Evolutionary conservation across 371 early-diverging fungal genomes (phyloP).

Genomic region (Entomophthora muscae): DNA sequence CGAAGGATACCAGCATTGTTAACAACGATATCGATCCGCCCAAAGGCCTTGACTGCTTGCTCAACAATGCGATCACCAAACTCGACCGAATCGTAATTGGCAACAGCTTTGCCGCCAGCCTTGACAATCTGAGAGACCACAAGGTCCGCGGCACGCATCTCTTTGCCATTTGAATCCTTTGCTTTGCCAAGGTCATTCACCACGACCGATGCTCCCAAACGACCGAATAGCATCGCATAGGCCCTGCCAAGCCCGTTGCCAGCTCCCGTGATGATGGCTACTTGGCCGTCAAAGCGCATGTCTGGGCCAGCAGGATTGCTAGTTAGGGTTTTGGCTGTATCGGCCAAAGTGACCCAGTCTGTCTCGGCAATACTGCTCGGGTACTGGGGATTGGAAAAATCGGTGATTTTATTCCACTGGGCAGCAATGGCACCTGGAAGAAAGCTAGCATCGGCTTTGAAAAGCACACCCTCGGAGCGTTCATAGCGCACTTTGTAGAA

Average conservation of each 20-base stretch:
- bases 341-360: conserved; percentile 65
- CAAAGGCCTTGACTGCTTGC: conserved; percentile 88
- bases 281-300: conserved; percentile 66
- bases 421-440: conserved; percentile 63
- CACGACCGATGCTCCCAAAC: conserved; percentile 61
- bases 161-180: conserved; percentile 23
- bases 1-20: conserved; percentile 97
- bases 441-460: conserved; percentile 77
- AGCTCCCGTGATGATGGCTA: conserved; percentile 83
- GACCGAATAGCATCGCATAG: conserved; percentile 70
- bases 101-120: conserved; percentile 88
- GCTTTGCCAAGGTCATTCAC: conserved; percentile 80
- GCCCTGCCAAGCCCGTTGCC: conserved; percentile 80
- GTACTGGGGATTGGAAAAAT: conserved; percentile 58
- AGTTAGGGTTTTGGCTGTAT: conserved; percentile 47
- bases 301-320: conserved; percentile 33
- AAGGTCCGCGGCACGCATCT: conserved; percentile 71
- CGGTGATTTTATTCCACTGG: conserved; percentile 55
- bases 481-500: conserved; percentile 87
- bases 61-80: conserved; percentile 92
- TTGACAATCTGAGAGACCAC: conserved; percentile 86
- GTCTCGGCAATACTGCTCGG: conserved; percentile 62
- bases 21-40: conserved; percentile 83
- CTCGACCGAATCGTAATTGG: conserved; percentile 94
- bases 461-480: conserved; percentile 74